Conservation (phyloP, 148 eudicot species). For the Fagopyrum tataricum region DNA sequence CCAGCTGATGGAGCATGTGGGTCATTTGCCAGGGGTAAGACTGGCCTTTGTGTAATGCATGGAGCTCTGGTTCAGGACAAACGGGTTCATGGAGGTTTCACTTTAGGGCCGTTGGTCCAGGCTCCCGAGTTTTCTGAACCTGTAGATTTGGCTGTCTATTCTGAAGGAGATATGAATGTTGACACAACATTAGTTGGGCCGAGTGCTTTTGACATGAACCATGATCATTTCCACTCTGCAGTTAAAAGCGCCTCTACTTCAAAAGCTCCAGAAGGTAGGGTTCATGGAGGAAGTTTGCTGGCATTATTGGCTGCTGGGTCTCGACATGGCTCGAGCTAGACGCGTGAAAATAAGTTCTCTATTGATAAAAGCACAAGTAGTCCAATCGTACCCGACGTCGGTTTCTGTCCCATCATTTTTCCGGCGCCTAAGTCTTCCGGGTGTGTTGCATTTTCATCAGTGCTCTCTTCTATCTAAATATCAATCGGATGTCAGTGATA, state of each 20-base stretch:
- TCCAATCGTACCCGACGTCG: too few species aligned
- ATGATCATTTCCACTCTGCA: neutral
- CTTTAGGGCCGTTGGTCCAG: slow-evolving; percentile 17
- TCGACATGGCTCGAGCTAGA: slow-evolving; percentile 5
- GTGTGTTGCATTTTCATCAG: too few species aligned
- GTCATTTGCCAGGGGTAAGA: slow-evolving; percentile 57
- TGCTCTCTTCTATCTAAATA: neutral
- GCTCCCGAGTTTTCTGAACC: neutral
- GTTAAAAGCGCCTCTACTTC: neutral
- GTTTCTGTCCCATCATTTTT: too few species aligned
- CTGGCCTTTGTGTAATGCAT: slow-evolving; percentile 62
- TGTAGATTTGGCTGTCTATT: slow-evolving; percentile 21
- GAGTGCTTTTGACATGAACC: neutral
- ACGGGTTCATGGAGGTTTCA: slow-evolving; percentile 27
- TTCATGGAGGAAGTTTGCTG: slow-evolving; percentile 64
- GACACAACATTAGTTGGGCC: neutral
- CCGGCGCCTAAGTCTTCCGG: too few species aligned
- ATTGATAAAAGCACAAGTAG: neutral
- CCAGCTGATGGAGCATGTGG: slow-evolving; percentile 35
- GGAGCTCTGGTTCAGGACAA: slow-evolving; percentile 34
- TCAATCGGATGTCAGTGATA: neutral
- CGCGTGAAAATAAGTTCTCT: neutral
- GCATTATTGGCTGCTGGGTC: slow-evolving; percentile 35
- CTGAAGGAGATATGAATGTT: neutral
- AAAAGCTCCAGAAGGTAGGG: slow-evolving; percentile 52